Base-by-base conservation (phyloP, 1,139 yeast genomes). In the Candida tunisiensis region DNA sequence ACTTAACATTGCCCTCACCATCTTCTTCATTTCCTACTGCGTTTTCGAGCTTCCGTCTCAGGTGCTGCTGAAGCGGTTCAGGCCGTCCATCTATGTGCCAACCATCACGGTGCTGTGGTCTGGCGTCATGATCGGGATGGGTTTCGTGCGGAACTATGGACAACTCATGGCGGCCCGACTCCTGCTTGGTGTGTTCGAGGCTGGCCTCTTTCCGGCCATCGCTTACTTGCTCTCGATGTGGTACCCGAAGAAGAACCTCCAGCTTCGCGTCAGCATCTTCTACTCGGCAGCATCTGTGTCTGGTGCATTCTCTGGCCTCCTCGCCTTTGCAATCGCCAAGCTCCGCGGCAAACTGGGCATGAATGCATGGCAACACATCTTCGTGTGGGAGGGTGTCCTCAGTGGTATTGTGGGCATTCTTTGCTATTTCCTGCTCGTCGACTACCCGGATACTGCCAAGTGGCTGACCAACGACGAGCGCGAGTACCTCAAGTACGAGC, bases 291-390 rank as follows among this genome's bases (percentile, higher is more conserved):
- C 55, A 3, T 37, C 45, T 24, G 17, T 48, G 12, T 44, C 58
- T 3, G 56, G 56, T 14, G 53, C 51, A 9, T 45, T 50, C 31
- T 45, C 51, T 5, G 52, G 53, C 1, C 28, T 49, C 9, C 37
- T 50, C 24, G 51, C 56, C 6, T 49, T 39, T 29, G 57, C 45
- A 3, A 35, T 75, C 69, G 34, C 37, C 19, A 34, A 38, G 9
- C 47, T 74, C 40, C 59, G 62, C 31, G 74, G 73, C 25, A 51
- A 48, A 6, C 53, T 51, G 25, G 82, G 82, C 3, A 46, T 66
- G 23, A 61, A 62, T 6, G 72, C 82, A 18, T 77, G 91, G 91
- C 65, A 73, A 49, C 77, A 88, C 88, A 66, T 74, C 48, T 77
- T 73, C 42, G 65, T 78, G 28, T 61, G 77, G 30, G 82, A 75